Percentiles rank a stretch among this genome's conserved stretches.
Conservation (phyloP, 805 yeast species). For the Starmera dryadoides region DNA sequence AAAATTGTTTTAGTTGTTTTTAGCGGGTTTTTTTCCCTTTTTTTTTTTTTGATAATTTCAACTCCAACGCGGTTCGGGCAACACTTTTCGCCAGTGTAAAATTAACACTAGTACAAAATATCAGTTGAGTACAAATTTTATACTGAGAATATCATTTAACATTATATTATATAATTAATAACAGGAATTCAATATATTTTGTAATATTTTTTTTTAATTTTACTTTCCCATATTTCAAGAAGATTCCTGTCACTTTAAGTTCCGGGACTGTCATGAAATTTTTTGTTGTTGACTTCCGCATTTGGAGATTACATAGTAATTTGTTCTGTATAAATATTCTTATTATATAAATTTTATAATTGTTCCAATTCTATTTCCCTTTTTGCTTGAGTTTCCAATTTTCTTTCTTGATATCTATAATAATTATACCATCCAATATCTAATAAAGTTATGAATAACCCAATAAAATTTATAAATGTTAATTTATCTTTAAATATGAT, state of each 20-base stretch:
- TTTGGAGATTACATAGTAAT: neutral
- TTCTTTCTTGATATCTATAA: slow-evolving; percentile 36
- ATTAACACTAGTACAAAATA: too few species aligned
- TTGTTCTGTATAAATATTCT: neutral
- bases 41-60: neutral
- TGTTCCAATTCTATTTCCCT: neutral
- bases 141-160: too few species aligned
- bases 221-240: too few species aligned
- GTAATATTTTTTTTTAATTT: too few species aligned
- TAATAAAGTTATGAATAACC: slow-evolving; percentile 63
- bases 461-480: slow-evolving; percentile 60
- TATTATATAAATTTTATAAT: too few species aligned
- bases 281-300: neutral
- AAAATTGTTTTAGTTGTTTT: neutral
- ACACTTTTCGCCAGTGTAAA: too few species aligned
- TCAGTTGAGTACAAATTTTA: too few species aligned
- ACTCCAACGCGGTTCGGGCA: neutral
- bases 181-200: too few species aligned
- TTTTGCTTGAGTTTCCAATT: neutral
- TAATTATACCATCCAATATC: slow-evolving; percentile 84
- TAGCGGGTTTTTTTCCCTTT: neutral
- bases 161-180: too few species aligned
- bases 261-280: too few species aligned
- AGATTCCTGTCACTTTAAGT: too few species aligned
- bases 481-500: slow-evolving; percentile 70